phyloP scores from a whole-genome alignment of 208 protist species.

The Polymyxa betae region DNA sequence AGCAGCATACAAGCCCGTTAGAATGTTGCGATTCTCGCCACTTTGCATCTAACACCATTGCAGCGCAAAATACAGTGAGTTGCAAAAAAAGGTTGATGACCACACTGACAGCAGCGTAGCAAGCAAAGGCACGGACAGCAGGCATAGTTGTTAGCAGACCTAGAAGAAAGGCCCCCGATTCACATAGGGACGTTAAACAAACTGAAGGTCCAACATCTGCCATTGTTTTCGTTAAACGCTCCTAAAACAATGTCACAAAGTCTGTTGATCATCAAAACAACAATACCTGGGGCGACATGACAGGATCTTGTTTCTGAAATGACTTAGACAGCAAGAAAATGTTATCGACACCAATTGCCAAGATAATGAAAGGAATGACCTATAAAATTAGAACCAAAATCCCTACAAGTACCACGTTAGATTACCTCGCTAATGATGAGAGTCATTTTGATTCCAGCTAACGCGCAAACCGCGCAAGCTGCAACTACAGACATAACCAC shows the following conservation, averaged over 20 bases:
- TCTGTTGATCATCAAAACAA: not conserved
- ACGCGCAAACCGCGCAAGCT: not conserved
- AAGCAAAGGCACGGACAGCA: constrained; percentile 2
- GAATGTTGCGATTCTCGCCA: not conserved
- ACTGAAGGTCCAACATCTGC: not conserved
- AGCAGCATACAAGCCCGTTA: not conserved
- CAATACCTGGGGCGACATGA: not conserved
- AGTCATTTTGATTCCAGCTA: not conserved
- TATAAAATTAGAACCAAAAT: not conserved
- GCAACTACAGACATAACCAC: not conserved
- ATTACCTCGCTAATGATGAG: constrained; percentile 46
- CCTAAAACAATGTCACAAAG: not conserved
- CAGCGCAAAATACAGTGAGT: constrained; percentile 4
- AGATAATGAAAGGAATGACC: constrained; percentile 46
- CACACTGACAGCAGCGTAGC: not conserved
- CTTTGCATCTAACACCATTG: not conserved
- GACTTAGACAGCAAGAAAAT: constrained; percentile 5
- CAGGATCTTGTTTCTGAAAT: not conserved
- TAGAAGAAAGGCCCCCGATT: constrained; percentile 21
- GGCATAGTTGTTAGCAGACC: constrained; percentile 12
- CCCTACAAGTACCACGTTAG: not conserved
- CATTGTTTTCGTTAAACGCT: not conserved
- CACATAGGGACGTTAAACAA: constrained; percentile 25
- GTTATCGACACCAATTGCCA: constrained; percentile 40
- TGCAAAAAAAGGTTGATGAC: constrained; percentile 12